Conservation (phyloP, 495 filamentous ascomycete genomes). For the Podospora pseudocomata region DNA sequence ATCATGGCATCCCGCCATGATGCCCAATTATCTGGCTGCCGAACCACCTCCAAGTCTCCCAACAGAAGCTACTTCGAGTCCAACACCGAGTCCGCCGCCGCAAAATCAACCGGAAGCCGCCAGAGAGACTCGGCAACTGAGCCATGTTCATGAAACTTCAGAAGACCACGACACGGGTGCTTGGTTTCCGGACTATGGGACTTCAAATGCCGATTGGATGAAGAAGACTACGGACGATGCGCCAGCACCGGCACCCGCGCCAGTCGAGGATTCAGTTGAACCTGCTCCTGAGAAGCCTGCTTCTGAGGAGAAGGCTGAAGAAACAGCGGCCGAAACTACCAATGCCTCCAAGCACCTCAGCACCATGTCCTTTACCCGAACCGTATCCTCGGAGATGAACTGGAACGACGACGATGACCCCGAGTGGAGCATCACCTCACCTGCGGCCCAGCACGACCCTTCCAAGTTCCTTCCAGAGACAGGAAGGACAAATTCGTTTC, state of each 20-base stretch:
- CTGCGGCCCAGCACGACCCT: conserved; percentile 49
- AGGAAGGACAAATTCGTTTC: conserved; percentile 62
- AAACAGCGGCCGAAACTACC: conserved; percentile 25
- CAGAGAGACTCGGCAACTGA: background rate
- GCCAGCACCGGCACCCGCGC: conserved; percentile 1
- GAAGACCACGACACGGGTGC: conserved; percentile 10
- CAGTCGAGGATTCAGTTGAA: conserved; percentile 9
- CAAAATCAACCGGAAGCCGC: background rate
- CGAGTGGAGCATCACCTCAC: conserved; percentile 43
- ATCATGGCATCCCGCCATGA: conserved; percentile 55
- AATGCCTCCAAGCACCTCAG: conserved; percentile 45
- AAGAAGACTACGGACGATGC: conserved; percentile 25
- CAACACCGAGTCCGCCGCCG: background rate
- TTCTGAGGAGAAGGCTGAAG: conserved; percentile 10
- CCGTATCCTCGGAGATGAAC: conserved; percentile 50
- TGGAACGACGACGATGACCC: conserved; percentile 49
- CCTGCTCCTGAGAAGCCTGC: conserved; percentile 20
- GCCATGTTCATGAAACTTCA: background rate
- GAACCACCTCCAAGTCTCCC: conserved; percentile 18
- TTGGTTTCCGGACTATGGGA: conserved; percentile 31
- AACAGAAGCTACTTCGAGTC: conserved; percentile 5
- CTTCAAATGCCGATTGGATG: conserved; percentile 28
- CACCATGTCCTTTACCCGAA: conserved; percentile 52
- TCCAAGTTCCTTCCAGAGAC: conserved; percentile 53
- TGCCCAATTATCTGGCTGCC: conserved; percentile 47